Evolutionary conservation across 441 rosid species (phyloP), one percentile per base, ranked within the genome.

Genomic region (Metrosideros polymorpha): DNA sequence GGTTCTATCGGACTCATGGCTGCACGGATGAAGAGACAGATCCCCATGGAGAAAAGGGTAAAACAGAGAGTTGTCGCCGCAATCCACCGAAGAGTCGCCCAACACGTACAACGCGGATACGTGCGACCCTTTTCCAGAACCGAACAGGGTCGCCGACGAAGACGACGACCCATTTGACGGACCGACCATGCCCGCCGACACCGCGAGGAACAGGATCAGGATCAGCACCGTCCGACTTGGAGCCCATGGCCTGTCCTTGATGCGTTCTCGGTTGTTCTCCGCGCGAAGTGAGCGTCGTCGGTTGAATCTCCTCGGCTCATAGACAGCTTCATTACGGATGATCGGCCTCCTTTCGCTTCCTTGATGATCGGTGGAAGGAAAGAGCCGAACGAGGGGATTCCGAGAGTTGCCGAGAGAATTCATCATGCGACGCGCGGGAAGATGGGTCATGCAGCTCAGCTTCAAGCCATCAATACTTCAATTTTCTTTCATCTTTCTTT

Each of bases 11-110:
- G 94, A 87, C 2, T 92, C 93, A 43, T 92, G 92, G 56, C 90
- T 84, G 82, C 97, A 94, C 43, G 97, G 95, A 82, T 89, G 84
- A 88, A 93, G 88, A 43, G 95, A 93, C 42, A 92, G 91, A 63
- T 89, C 88, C 52, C 85, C 83, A 54, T 93, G 97, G 84, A 93
- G 86, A 19, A 90, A 75, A 56, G 95, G 91, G 85, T 94, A 93
- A 43, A 93, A 90, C 39, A 91, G 92, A 30, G 90, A 86, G 89
- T 93, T 93, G 43, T 89, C 91, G 56, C 94, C 95, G 57, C 95
- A 93, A 83, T 94, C 95, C 66, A 94, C 95, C 4, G 95, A 93
- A 82, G 97, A 94, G 87, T 93, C 97, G 4, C 95, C 97, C 90
- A 93, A 84, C 39, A 94, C 87, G 90, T 86, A 89, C 85, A 94